Evolutionary conservation across 2,329 filamentous ascomycete genomes (phyloP).

Genomic region (Colletotrichum cereale): DNA sequence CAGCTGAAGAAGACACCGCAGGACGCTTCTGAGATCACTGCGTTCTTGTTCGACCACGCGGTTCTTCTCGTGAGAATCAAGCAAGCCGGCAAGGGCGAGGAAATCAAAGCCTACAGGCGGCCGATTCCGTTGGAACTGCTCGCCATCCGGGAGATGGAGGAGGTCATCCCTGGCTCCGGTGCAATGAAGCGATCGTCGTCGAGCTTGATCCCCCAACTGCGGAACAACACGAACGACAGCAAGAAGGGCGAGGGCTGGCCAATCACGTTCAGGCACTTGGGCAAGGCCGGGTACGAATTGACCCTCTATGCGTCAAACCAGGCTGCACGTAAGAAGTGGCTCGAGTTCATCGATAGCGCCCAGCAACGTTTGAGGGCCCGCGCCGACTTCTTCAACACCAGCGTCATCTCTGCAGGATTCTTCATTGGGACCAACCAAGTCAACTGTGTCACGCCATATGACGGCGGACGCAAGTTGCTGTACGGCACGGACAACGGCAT

Average conservation of each 20-base stretch:
- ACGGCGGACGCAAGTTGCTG: constrained; percentile 94
- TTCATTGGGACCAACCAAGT: constrained; percentile 81
- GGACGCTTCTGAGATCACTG: constrained; percentile 83
- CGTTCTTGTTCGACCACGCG: constrained; percentile 96
- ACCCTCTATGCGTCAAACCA: constrained; percentile 90
- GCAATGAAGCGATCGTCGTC: constrained; percentile 89
- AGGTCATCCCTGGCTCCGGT: constrained; percentile 85
- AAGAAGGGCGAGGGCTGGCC: constrained; percentile 84
- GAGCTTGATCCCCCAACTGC: constrained; percentile 76
- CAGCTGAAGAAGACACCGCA: constrained; percentile 92
- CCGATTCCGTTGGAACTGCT: constrained; percentile 95
- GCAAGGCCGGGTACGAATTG: constrained; percentile 93
- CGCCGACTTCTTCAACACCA: constrained; percentile 90
- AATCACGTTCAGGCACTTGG: constrained; percentile 95
- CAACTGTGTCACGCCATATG: constrained; percentile 94
- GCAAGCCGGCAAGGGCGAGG: constrained; percentile 91
- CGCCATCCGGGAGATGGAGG: constrained; percentile 96
- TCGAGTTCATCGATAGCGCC: constrained; percentile 92
- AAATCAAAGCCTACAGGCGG: constrained; percentile 93
- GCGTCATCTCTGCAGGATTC: constrained; percentile 69
- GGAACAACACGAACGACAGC: constrained; percentile 63
- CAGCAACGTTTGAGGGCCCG: constrained; percentile 89
- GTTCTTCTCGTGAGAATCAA: constrained; percentile 93
- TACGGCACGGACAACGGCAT: constrained; percentile 96
- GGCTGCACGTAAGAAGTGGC: constrained; percentile 93